These are phyloP conservation scores for Hypholoma fasciculare DNA, from an alignment of 768 basidiomycete species.

Conservation along the genomic window DNA sequence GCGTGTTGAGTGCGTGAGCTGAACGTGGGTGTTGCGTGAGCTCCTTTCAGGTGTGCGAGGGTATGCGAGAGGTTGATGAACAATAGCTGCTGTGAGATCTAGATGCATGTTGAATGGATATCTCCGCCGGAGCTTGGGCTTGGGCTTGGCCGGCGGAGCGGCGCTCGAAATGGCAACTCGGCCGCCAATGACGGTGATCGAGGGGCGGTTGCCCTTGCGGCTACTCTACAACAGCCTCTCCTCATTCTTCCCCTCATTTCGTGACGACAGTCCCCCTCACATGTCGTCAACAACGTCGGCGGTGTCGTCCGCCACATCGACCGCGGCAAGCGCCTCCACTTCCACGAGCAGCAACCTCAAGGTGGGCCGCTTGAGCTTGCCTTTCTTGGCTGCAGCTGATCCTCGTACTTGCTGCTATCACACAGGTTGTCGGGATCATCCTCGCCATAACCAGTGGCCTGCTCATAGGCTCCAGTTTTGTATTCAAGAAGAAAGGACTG, in stretches of 20 bases:
- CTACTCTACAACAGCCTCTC: not conserved
- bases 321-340: slow-evolving; percentile 34
- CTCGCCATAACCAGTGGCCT: slow-evolving; percentile 78
- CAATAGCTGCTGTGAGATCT: too few relatives aligned
- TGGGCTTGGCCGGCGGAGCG: not conserved
- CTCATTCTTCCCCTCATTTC: not conserved
- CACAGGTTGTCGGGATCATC: slow-evolving; percentile 68
- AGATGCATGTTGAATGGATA: too few relatives aligned
- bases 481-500: slow-evolving; percentile 97
- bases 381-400: not conserved
- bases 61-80: too few relatives aligned
- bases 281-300: slow-evolving; percentile 18
- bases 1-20: too few relatives aligned
- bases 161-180: not conserved
- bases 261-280: not conserved
- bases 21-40: too few relatives aligned
- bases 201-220: slow-evolving; percentile 6
- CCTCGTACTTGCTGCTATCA: not conserved
- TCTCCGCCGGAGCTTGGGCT: not conserved
- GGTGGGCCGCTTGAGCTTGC: slow-evolving; percentile 27
- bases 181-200: slow-evolving; percentile 1
- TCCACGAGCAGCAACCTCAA: slow-evolving; percentile 50
- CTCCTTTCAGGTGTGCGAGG: too few relatives aligned
- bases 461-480: slow-evolving; percentile 91
- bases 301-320: slow-evolving; percentile 32